Base-by-base conservation (phyloP, 306 rosid genomes). In the Sicyos baderoa region DNA sequence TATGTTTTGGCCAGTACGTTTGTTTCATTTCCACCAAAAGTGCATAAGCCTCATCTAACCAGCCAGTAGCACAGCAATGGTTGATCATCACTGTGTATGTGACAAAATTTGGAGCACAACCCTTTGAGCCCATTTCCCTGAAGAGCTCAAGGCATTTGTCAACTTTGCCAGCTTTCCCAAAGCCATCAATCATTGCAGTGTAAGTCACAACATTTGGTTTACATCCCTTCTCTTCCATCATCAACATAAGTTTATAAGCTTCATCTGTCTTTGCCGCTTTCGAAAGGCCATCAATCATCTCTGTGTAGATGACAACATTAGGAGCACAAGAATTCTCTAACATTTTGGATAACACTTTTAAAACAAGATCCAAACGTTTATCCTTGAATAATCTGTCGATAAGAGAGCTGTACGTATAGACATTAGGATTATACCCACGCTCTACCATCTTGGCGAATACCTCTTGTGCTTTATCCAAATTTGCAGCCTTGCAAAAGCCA, bases 141-240 rank as follows among this genome's bases (percentile, higher is more conserved):
- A 79, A 84, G 54, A 90, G 88, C 80, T 80, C 90, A 77, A 90
- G 79, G 75, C 95, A 83, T 77, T 81, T 88, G 40, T 83, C 88
- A 2, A 86, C 69, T 83, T 82, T 86, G 72, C 90, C 90, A 47
- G 68, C 76, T 78, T 86, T 87, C 76, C 97, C 95, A 70, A 85
- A 79, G 53, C 97, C 97, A 74, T 90, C 95, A 61, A 90, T 84
- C 95, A 90, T 87, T 66, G 97, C 91, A 54, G 95, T 90, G 65
- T 86, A 90, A 68, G 97, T 90, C 79, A 90, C 86, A 67, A 90
- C 97, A 76, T 87, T 90, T 74, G 97, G 97, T 76, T 68, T 14
- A 76, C 90, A 87, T 21, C 86, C 90, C 70, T 78, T 83, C 78
- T 90, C 97, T 85, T 84, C 91, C 95, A 90, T 90, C 89, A 84